Percentiles rank a stretch among this genome's conserved stretches.
phyloP scores from a whole-genome alignment of 192 early-diverging fungal species.

The Backusella mclennaniae region DNA sequence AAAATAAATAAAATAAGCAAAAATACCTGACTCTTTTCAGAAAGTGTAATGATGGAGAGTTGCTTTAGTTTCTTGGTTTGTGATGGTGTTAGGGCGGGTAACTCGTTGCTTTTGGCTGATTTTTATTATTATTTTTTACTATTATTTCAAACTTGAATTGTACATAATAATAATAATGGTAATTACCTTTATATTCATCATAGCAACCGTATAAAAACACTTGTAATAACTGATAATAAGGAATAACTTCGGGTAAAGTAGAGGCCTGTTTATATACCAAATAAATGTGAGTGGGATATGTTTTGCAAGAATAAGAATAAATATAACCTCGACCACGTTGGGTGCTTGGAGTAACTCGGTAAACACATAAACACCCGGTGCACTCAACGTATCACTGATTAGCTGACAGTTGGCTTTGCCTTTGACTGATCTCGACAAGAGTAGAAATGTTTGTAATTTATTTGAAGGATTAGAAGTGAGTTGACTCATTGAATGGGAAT shows the following conservation, averaged over 20 bases:
- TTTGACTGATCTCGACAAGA: conserved; percentile 73
- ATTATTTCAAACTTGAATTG: not conserved
- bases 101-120: conserved; percentile 42
- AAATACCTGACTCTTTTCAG: conserved; percentile 56
- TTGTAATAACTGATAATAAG: conserved; percentile 57
- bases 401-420: conserved; percentile 72
- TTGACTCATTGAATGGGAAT: not conserved
- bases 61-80: conserved; percentile 65
- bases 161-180: too few relatives aligned
- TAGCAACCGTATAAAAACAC: conserved; percentile 86
- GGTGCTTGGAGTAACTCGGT: conserved; percentile 70
- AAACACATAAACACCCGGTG: conserved; percentile 79
- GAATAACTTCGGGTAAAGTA: conserved; percentile 45
- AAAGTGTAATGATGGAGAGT: conserved; percentile 77
- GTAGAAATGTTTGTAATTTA: conserved; percentile 63
- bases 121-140: not conserved
- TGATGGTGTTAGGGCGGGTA: conserved; percentile 45
- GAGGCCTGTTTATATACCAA: conserved; percentile 36
- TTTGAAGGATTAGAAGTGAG: not conserved
- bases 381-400: conserved; percentile 66
- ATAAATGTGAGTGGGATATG: not conserved
- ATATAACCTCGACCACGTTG: conserved; percentile 63
- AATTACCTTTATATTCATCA: conserved; percentile 69
- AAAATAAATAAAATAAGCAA: conserved; percentile 12
- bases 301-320: not conserved